Evolutionary conservation across 192 early-diverging fungal genomes (phyloP), one percentile per base, ranked within the genome.

Genomic region (Podila epigama): DNA sequence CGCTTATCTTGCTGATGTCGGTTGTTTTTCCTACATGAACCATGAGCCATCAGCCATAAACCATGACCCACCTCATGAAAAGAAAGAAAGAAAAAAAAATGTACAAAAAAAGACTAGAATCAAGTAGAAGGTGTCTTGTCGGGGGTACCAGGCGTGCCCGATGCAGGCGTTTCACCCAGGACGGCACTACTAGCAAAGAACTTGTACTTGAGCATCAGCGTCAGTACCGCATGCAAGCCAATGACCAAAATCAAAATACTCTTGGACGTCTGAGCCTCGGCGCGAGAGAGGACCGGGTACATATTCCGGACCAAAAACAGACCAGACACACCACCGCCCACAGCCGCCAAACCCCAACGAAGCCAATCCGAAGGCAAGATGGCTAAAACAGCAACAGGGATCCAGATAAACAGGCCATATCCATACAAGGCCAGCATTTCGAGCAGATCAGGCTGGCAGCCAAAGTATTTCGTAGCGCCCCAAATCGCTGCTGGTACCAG

Each of bases 381-480:
- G 75, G 92, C 92, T 9, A 97, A 57, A n/a, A 95, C 52, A 15
- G 95, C 88, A 31, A 95, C 89, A 12, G 95, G 97, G 52, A 99
- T 88, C 97, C 97, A 99, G 34, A 97, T 79, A 8, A 93, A 87
- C 79, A 98, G 79, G 2, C 89, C 89, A 68, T 99, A 99, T 9
- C 97, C 98, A 81, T 95, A 97, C 20, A 96, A 83, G 69, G 91
- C 89, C 20, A 96, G 57, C 60, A 94, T 86, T 77, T 97, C 93
- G 37, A 99, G 71, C 13, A 99, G 78, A 20, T 84, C 88, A 11
- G 94, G 91, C 18, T 88, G 86, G 70, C 89, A 89, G 28, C 90
- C 91, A 84, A 91, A 94, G 66, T 97, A 99, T 66, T 91, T 93
- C 51, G 91, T 89, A 1, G 92, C 66, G 4, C 70, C 91, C 88